A percentile compares a stretch with the other conserved stretches of the same genome.
Evolutionary conservation across 75 land plant genomes (phyloP).

Genomic region (Pseudotsuga menziesii): DNA sequence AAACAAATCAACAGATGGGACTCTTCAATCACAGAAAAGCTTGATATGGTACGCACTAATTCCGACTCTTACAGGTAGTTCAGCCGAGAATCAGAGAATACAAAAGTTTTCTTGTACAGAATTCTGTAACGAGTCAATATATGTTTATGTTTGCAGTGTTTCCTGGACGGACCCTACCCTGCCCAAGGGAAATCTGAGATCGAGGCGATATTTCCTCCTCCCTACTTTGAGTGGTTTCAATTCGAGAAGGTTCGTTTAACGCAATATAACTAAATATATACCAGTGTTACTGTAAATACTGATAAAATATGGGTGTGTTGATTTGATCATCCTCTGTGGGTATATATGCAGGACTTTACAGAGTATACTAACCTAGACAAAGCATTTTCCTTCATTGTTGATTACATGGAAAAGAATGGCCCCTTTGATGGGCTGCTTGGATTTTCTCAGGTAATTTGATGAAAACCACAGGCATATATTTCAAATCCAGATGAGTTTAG

Average conservation of each 20-base stretch:
- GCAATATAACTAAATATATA: too few relatives aligned
- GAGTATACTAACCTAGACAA: slow-evolving; percentile 73
- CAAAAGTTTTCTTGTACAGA: not conserved
- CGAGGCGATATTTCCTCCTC: slow-evolving; percentile 78
- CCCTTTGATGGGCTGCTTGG: slow-evolving; percentile 93
- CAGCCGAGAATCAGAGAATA: too few relatives aligned
- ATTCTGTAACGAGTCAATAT: not conserved
- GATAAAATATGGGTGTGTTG: too few relatives aligned
- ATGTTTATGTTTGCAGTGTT: slow-evolving; percentile 39
- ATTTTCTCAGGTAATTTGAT: slow-evolving; percentile 71
- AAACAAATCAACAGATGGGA: slow-evolving; percentile 77
- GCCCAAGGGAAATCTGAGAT: slow-evolving; percentile 86
- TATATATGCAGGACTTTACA: slow-evolving; percentile 63
- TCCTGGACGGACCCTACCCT: slow-evolving; percentile 69
- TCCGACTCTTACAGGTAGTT: not conserved
- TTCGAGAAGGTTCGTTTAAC: slow-evolving; percentile 50
- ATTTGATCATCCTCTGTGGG: too few relatives aligned
- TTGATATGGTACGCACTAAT: slow-evolving; percentile 41
- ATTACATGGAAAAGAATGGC: slow-evolving; percentile 73
- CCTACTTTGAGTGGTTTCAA: slow-evolving; percentile 94
- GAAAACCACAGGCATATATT: too few relatives aligned
- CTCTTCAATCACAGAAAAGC: slow-evolving; percentile 45
- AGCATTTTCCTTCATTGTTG: slow-evolving; percentile 63
- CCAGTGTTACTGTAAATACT: too few relatives aligned
- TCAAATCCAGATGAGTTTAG: too few relatives aligned